Percentiles rank a stretch among this genome's conserved stretches.
phyloP scores from a whole-genome alignment of 176 grass and related monocot species.

The Echinochloa phyllopogon region DNA sequence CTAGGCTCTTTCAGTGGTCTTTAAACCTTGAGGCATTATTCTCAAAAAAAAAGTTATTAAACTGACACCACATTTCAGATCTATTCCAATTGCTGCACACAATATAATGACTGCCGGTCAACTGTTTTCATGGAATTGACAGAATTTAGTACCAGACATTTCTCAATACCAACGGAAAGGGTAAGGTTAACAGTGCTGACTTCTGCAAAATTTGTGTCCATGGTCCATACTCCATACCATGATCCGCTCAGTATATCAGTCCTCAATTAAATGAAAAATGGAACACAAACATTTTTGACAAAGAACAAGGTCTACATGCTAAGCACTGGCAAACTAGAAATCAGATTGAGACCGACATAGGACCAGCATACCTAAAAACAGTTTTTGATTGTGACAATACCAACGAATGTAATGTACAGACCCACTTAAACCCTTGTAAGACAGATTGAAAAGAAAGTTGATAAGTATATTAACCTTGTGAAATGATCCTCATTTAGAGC shows the following conservation, averaged over 20 bases:
- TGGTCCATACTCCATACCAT: background rate
- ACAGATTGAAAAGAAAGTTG: background rate
- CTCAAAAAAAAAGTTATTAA: background rate
- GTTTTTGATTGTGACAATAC: background rate
- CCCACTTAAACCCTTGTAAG: background rate
- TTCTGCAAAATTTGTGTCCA: background rate
- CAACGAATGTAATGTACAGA: background rate
- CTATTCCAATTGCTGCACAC: background rate
- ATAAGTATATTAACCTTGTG: background rate
- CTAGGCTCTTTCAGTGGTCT: background rate
- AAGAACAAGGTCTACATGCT: background rate
- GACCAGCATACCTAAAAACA: background rate
- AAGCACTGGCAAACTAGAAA: background rate
- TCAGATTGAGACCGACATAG: background rate
- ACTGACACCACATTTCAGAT: background rate
- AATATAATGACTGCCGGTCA: background rate
- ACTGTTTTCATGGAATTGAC: background rate
- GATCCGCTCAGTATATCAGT: background rate
- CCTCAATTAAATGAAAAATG: background rate
- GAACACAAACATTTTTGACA: background rate
- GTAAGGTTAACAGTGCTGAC: background rate
- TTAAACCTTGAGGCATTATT: background rate
- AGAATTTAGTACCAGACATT: background rate
- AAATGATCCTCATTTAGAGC: background rate
- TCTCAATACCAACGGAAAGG: background rate